Evolutionary conservation across 345 rosid genomes (phyloP), one percentile per base, ranked within the genome.

Genomic region (Ceriops zippeliana): DNA sequence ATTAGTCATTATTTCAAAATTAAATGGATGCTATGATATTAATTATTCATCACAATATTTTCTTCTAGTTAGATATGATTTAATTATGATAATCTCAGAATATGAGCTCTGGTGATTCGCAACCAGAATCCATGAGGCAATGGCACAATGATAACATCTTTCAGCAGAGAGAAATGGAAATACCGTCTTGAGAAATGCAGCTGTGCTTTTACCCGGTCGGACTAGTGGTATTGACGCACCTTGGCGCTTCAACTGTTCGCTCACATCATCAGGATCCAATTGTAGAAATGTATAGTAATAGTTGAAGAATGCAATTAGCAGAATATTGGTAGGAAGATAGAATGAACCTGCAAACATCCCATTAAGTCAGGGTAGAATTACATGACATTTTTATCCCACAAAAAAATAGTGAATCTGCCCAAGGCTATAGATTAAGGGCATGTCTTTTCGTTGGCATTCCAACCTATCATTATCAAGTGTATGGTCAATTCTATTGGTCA

Each of bases 241-340:
- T 83, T 95, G 99, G 34, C 97, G 89, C 78, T 95, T 95, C 79
- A 95, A 65, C 71, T 95, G 99, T 75, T 95, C 97, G n/a, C 99
- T 95, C 62, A 95, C 93, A 79, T 95, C 96, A 70, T 95, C 97
- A 46, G 96, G 99, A 76, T 88, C 99, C 84, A 91, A 80, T 84
- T 95, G 99, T 46, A 95, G 86, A 83, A 95, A 95, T 57, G 99
- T 90, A 81, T 95, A 91, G 83, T 90, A 95, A 81, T 95, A 91
- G 86, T 91, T 95, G 86, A 95, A 95, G 88, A 95, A 95, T 73
- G 97, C 97, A 76, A 95, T 88, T 76, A 95, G 82, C 59, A 95
- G 70, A 76, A 95, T 88, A 73, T 91, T 95, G 64, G 96, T 90
- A 5, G 98, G 93, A 53, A 93, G 87, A 76, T 95, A 93, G 69